Conservation (phyloP, 148 eudicot genomes). For the Chenopodium formosanum region DNA sequence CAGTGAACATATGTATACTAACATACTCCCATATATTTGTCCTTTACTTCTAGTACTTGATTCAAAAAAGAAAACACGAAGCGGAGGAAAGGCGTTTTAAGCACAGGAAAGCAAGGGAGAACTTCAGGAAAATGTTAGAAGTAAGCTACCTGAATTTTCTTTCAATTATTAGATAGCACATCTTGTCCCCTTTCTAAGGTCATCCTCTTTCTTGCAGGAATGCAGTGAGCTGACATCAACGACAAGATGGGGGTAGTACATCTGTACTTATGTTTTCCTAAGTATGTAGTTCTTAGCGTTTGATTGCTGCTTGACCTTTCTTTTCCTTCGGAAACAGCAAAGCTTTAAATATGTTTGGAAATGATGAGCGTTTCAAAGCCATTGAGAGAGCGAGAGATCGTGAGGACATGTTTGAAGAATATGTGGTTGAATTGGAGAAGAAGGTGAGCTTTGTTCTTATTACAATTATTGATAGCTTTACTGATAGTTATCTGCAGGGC, state of each 20-base stretch:
- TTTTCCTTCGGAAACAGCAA: slow-evolving; percentile 47
- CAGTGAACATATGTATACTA: background rate
- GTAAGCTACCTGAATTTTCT: slow-evolving; percentile 44
- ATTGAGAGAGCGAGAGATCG: slow-evolving; percentile 81
- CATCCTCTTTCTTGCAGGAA: slow-evolving; percentile 53
- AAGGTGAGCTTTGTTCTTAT: slow-evolving; percentile 48
- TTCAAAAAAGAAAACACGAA: slow-evolving; percentile 72
- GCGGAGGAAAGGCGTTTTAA: slow-evolving; percentile 88
- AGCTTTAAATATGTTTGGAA: slow-evolving; percentile 58
- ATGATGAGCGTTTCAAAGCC: slow-evolving; percentile 87
- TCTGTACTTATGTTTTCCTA: background rate
- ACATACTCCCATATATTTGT: slow-evolving; percentile 6
- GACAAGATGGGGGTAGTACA: slow-evolving; percentile 77
- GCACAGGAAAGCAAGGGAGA: slow-evolving; percentile 77
- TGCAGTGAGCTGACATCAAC: slow-evolving; percentile 63
- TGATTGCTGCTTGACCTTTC: slow-evolving; percentile 6
- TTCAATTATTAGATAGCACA: slow-evolving; percentile 3
- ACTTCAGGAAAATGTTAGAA: slow-evolving; percentile 76
- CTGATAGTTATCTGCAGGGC: background rate
- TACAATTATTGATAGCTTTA: background rate
- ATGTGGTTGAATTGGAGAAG: slow-evolving; percentile 59
- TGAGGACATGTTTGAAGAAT: slow-evolving; percentile 76
- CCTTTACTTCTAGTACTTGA: slow-evolving; percentile 51
- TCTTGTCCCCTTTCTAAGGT: slow-evolving; percentile 15
- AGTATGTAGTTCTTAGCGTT: background rate